These are phyloP conservation scores for Cantharellus cinnabarinus DNA, from an alignment of 768 basidiomycete genomes.

Conservation along the genomic window DNA sequence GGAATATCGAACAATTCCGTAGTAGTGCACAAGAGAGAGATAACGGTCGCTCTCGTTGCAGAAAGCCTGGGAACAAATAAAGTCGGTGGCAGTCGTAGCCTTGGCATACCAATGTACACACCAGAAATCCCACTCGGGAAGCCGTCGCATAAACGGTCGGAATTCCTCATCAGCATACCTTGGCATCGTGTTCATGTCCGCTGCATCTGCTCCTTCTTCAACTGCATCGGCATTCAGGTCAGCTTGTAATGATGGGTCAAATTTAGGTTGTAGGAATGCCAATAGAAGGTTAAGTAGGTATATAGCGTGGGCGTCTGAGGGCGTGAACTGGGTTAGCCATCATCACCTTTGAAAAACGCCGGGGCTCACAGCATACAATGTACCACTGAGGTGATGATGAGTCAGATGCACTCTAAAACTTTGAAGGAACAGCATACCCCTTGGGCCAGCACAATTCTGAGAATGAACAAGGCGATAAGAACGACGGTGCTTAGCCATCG, in stretches of 20 bases:
- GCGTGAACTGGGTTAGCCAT: constrained; percentile 4
- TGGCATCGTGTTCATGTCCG: constrained; percentile 16
- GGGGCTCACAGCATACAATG: constrained; percentile 25
- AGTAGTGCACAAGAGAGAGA: constrained; percentile 63
- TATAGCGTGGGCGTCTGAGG: constrained; percentile 70
- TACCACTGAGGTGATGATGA: constrained; percentile 46
- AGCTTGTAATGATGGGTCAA: constrained; percentile 88
- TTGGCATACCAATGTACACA: constrained; percentile 16
- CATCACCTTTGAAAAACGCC: constrained; percentile 1
- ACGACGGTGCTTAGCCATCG: constrained; percentile 69
- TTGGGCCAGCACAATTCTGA: constrained; percentile 74
- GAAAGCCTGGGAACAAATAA: constrained; percentile 43
- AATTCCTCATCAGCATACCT: constrained; percentile 68
- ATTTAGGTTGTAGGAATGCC: constrained; percentile 93
- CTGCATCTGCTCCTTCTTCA: constrained; percentile 60
- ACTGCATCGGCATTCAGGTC: constrained; percentile 89
- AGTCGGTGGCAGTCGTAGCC: background rate
- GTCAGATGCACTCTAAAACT: constrained; percentile 8
- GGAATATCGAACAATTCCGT: constrained; percentile 85
- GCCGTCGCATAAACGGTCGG: constrained; percentile 80
- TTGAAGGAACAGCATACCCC: constrained; percentile 38
- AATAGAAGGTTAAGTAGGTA: constrained; percentile 91
- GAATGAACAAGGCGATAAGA: constrained; percentile 51
- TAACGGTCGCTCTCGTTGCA: constrained; percentile 66
- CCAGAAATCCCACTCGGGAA: constrained; percentile 98